phyloP scores from a whole-genome alignment of 495 filamentous ascomycete genomes.

The Staphylotrichum tortipilum region DNA sequence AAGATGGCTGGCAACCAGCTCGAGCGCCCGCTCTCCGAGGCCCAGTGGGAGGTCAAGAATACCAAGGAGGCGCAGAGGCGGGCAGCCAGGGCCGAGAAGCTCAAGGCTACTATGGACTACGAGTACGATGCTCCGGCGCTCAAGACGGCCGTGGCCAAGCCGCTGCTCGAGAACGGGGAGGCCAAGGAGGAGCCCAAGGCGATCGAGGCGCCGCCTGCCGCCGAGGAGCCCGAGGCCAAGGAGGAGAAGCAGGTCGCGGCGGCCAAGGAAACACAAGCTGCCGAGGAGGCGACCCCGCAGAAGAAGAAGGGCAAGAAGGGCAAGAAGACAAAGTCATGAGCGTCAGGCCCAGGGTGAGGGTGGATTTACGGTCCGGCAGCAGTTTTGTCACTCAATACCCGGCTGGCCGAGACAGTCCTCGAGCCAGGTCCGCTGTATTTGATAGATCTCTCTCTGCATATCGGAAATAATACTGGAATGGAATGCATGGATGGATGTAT shows the following conservation, averaged over 20 bases:
- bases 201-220: conserved; percentile 18
- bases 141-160: conserved; percentile 48
- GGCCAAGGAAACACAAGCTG: conserved; percentile 14
- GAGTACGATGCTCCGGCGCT: conserved; percentile 68
- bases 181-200: conserved; percentile 22
- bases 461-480: neutral
- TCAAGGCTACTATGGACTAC: conserved; percentile 77
- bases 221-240: conserved; percentile 12
- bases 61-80: conserved; percentile 61
- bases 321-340: conserved; percentile 30
- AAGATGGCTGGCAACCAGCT: conserved; percentile 68
- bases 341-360: too few relatives aligned
- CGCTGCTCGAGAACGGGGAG: conserved; percentile 30
- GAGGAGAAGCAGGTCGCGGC: conserved; percentile 9
- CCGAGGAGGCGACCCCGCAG: conserved; percentile 7
- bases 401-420: neutral
- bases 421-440: too few relatives aligned
- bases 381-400: conserved; percentile 10
- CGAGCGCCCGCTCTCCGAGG: conserved; percentile 56
- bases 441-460: neutral
- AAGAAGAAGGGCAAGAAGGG: conserved; percentile 25
- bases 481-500: too few relatives aligned
- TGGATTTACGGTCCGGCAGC: too few relatives aligned
- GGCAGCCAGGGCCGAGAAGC: conserved; percentile 55
- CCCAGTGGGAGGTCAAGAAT: conserved; percentile 67